Base-by-base conservation (phyloP, 2,329 filamentous ascomycete species). In the Aspergillus pseudotamarii region DNA sequence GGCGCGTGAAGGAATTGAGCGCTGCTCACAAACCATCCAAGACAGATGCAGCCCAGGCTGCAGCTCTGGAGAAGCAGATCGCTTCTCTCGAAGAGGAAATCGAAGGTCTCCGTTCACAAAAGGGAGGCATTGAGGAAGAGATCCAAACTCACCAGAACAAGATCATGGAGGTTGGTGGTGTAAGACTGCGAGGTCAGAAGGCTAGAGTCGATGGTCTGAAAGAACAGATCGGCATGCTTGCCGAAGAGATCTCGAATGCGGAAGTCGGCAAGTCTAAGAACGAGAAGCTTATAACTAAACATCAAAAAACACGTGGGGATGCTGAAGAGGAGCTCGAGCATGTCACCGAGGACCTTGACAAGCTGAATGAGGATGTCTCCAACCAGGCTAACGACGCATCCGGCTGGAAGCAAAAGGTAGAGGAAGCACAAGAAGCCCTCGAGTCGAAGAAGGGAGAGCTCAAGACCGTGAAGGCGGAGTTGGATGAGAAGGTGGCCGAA, bases 141-240 rank as follows among this genome's bases (percentile, higher is more conserved):
- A 98, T 99, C 79, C 94, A 96, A 79, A 85, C 85, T 23, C 84
- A 99, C 1, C 94, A 99, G 75, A 90, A 95, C 84, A 96, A 94
- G 83, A 99, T 99, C 73, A 98, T 99, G 95, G 91, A 97, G 78
- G 90, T 97, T 66, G 95, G 95, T 73, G 95, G 95, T 79, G 93
- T 98, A 72, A 93, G 92, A 79, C 88, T 99, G 21, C 90, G 95
- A 60, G 87, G 90, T 21, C 94, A 99, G 76, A 94, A 95, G 71
- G 89, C 92, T 65, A 96, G 91, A 82, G 93, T 99, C 38, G 94
- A 98, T 75, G 86, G 89, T 8, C 82, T 96, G 67, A 97, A 96
- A 76, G 91, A 93, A 71, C 90, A 96, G 75, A 93, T 98, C 61
- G 84, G 90, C 55, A 87, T 89, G 14, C 85, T 96, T 64, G 89